Evolutionary conservation across 495 filamentous ascomycete species (phyloP), one percentile per base, ranked within the genome.

Genomic region (Annulohypoxylon maeteangense): DNA sequence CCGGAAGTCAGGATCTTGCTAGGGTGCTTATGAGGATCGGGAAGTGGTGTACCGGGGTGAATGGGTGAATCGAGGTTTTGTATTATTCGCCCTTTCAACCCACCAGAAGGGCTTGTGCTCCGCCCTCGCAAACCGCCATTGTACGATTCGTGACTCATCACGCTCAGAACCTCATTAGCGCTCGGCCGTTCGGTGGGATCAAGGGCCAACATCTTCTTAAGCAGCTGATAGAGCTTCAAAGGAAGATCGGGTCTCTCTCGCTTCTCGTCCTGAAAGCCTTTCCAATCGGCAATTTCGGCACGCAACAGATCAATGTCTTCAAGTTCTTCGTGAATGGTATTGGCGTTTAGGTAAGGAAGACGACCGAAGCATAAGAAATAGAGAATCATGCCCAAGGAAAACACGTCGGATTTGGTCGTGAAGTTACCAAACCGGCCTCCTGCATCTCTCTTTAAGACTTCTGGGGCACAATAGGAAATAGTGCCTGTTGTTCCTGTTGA

Each of bases 301-400:
- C 94, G 89, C 18, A 99, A 88, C 60, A 88, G 83, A 67, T 97
- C 94, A n/a, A 98, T 84, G 65, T 99, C 94, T 75, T 98, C 96
- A 50, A 92, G 87, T 72, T 98, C 96, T 78, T 99, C 95, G 65
- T 97, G 87, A 38, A 97, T 84, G 20, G 89, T 81, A 71, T 98
- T 93, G 32, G 94, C 95, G 74, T 90, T 90, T 23, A 73, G 81
- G 75, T 98, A 99, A 1, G 95, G 95, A 2, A 98, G 87, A 7
- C 92, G 86, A 0, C 92, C 92, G 77, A 98, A 99, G 76, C 96
- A 98, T 81, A 98, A 89, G 71, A 98, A 98, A 78, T 98, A 96
- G 3, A 99, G 87, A 47, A 98, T 98, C 95, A 99, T 97, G 34
- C 95, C 95, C 0, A 99, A 79, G 3, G 94, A 97, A 80, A 99